phyloP scores from a whole-genome alignment of 2,329 filamentous ascomycete genomes.

The Diaporthe eres region DNA sequence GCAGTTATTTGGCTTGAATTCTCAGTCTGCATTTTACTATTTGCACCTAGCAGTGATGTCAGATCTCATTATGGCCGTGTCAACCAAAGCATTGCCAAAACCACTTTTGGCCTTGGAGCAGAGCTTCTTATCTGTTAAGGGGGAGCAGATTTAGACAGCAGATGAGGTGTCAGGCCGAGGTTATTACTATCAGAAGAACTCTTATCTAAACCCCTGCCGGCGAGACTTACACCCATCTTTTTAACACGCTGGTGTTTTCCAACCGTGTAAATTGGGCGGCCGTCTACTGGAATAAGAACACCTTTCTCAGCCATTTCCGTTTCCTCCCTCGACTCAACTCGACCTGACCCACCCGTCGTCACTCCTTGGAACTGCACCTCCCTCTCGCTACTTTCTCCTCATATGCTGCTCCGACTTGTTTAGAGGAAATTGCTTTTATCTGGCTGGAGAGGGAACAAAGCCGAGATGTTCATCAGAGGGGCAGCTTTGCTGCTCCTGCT shows the following conservation, averaged over 20 bases:
- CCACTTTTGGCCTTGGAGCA: neutral
- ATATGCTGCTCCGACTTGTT: neutral
- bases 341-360: constrained; percentile 39
- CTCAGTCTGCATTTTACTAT: no score
- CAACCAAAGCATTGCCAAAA: neutral
- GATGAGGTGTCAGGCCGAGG: neutral
- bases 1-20: neutral
- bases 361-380: constrained; percentile 37
- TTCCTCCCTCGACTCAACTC: neutral
- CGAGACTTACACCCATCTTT: constrained; percentile 40
- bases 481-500: constrained; percentile 67
- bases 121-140: constrained; percentile 24
- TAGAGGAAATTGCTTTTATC: neutral
- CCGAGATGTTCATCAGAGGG: constrained; percentile 66
- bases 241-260: constrained; percentile 47
- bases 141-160: no score
- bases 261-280: constrained; percentile 13
- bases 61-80: neutral
- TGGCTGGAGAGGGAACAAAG: constrained; percentile 35
- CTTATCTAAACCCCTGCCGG: constrained; percentile 11
- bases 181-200: constrained; percentile 7
- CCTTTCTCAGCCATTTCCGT: neutral
- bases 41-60: neutral
- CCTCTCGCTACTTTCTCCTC: neutral
- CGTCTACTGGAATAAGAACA: constrained; percentile 40